These are phyloP conservation scores for Tolypocladium nubicola DNA, from an alignment of 2,329 filamentous ascomycete species.

Conservation along the genomic window DNA sequence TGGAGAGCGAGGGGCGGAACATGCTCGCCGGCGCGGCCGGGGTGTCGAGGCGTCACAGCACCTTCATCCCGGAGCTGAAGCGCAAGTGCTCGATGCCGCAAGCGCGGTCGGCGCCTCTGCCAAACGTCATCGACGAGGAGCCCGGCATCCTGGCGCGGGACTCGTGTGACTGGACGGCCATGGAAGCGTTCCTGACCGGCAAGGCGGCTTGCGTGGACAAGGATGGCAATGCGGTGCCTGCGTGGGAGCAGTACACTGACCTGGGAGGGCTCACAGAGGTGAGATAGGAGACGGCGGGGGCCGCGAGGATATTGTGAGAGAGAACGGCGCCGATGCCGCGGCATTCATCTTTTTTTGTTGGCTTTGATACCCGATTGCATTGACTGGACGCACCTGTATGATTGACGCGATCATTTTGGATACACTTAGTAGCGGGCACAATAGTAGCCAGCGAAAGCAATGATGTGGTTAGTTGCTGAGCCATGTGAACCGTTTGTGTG, in stretches of 20 bases:
- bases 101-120: constrained; percentile 5
- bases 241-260: constrained; percentile 36
- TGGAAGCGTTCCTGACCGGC: constrained; percentile 24
- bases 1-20: constrained; percentile 11
- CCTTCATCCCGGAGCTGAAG: constrained; percentile 12
- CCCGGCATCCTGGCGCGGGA: constrained; percentile 15
- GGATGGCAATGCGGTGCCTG: constrained; percentile 17
- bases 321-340: neutral
- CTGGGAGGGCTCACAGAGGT: constrained; percentile 33
- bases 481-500: neutral
- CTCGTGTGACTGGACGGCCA: constrained; percentile 24
- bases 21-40: constrained; percentile 1
- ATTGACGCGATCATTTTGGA: neutral
- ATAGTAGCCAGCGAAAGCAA: neutral
- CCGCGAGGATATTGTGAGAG: too few species aligned
- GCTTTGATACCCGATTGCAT: constrained; percentile 7
- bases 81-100: constrained; percentile 10
- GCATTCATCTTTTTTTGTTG: constrained; percentile 2
- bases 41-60: constrained; percentile 12
- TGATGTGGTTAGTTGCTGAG: neutral
- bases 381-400: neutral
- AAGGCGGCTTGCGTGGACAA: constrained; percentile 6
- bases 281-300: constrained; percentile 8
- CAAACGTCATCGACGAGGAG: constrained; percentile 14
- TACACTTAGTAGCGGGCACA: neutral